These are phyloP conservation scores for Trametopsis cervina DNA, from an alignment of 768 basidiomycete species.

Conservation along the genomic window DNA sequence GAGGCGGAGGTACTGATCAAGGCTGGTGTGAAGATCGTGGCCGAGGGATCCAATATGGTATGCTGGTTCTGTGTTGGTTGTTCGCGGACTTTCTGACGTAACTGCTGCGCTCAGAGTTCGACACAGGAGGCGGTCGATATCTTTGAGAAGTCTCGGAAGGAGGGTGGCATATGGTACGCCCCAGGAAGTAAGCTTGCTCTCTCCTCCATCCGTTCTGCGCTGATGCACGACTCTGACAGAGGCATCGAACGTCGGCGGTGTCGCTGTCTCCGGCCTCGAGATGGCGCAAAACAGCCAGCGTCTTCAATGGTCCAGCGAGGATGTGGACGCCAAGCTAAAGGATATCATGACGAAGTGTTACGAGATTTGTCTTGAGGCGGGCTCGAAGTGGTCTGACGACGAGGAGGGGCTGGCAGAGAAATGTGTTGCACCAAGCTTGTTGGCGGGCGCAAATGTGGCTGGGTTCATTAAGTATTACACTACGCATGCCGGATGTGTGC, in stretches of 20 bases:
- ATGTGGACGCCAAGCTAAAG: conserved; percentile 65
- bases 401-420: conserved; percentile 31
- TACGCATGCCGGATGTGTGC: too few relatives aligned
- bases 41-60: conserved; percentile 72
- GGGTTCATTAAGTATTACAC: conserved; percentile 66
- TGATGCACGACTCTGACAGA: conserved; percentile 21
- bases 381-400: conserved; percentile 45
- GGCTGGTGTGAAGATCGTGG: conserved; percentile 63
- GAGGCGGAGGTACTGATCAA: conserved; percentile 66
- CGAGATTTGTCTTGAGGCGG: conserved; percentile 50
- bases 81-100: too few relatives aligned
- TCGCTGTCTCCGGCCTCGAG: conserved; percentile 72
- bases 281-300: conserved; percentile 75
- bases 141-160: conserved; percentile 56
- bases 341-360: conserved; percentile 66
- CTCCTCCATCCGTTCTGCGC: neutral
- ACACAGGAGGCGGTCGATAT: conserved; percentile 66
- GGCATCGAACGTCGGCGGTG: conserved; percentile 65
- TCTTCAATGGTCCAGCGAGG: conserved; percentile 51
- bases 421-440: conserved; percentile 44
- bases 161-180: conserved; percentile 58
- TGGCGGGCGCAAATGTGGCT: conserved; percentile 67
- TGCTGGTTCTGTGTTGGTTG: too few relatives aligned
- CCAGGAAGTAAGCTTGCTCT: conserved; percentile 51
- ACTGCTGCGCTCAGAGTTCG: conserved; percentile 53